A percentile compares a stretch with the other conserved stretches of the same genome.
phyloP scores from a whole-genome alignment of 495 filamentous ascomycete genomes.

The Usnea hakonensis region DNA sequence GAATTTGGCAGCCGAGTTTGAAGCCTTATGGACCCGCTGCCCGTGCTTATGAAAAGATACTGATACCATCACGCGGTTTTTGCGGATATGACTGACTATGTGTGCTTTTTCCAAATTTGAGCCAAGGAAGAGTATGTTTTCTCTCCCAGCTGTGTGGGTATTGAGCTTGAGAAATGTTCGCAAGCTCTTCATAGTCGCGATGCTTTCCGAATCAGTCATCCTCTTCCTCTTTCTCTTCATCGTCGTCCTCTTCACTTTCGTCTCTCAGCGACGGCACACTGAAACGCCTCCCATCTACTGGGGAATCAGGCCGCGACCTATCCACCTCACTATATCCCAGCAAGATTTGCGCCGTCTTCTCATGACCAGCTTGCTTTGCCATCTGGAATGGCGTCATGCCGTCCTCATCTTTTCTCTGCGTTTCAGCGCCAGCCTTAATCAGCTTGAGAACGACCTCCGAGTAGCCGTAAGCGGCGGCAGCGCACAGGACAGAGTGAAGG shows the following conservation, averaged over 20 bases:
- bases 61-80: too few species aligned
- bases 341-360: constrained; percentile 7
- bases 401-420: constrained; percentile 8
- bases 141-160: neutral
- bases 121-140: neutral
- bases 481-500: constrained; percentile 8
- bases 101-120: neutral
- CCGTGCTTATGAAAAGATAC: too few species aligned
- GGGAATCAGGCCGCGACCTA: neutral
- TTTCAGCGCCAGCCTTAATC: constrained; percentile 16
- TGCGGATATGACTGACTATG: too few species aligned
- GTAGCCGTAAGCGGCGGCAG: constrained; percentile 10
- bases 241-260: neutral
- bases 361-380: constrained; percentile 11
- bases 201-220: too few species aligned
- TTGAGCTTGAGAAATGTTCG: neutral
- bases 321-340: neutral
- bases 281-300: neutral
- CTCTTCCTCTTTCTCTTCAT: neutral
- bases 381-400: constrained; percentile 14
- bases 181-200: too few species aligned
- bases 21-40: too few species aligned
- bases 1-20: too few species aligned
- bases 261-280: neutral
- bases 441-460: constrained; percentile 10